Evolutionary conservation across 169 alveolate species (phyloP).

Genomic region (Eimeria necatrix): DNA sequence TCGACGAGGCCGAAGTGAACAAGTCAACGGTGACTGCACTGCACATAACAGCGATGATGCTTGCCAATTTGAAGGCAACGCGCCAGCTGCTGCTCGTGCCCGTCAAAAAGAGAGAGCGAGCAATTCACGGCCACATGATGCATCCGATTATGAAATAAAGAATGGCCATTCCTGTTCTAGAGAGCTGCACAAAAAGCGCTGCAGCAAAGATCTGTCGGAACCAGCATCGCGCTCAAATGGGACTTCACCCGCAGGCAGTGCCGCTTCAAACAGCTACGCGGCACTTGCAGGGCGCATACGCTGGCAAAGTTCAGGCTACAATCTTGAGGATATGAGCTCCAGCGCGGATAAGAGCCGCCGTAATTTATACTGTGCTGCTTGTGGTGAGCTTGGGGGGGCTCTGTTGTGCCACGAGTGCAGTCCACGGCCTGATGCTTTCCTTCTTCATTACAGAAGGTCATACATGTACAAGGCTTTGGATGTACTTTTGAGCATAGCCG

Average conservation of each 20-base stretch:
- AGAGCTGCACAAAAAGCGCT: background rate
- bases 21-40: background rate
- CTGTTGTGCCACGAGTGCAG: constrained; percentile 58
- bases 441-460: constrained; percentile 2
- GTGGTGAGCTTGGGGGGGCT: constrained; percentile 50
- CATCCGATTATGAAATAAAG: background rate
- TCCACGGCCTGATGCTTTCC: constrained; percentile 32
- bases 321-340: background rate
- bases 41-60: background rate
- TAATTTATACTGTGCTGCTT: constrained; percentile 28
- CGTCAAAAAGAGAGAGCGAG: background rate
- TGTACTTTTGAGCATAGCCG: background rate
- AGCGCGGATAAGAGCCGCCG: background rate
- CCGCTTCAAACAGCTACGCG: too few relatives aligned
- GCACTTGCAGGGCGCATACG: background rate
- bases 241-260: too few relatives aligned
- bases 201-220: background rate
- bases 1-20: background rate
- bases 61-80: background rate
- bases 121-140: background rate
- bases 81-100: background rate
- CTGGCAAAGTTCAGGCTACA: background rate
- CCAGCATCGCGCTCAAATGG: too few relatives aligned
- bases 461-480: constrained; percentile 3
- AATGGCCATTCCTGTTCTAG: background rate